Base-by-base conservation (phyloP, 2,329 filamentous ascomycete genomes). In the Niveomyces coronatus region DNA sequence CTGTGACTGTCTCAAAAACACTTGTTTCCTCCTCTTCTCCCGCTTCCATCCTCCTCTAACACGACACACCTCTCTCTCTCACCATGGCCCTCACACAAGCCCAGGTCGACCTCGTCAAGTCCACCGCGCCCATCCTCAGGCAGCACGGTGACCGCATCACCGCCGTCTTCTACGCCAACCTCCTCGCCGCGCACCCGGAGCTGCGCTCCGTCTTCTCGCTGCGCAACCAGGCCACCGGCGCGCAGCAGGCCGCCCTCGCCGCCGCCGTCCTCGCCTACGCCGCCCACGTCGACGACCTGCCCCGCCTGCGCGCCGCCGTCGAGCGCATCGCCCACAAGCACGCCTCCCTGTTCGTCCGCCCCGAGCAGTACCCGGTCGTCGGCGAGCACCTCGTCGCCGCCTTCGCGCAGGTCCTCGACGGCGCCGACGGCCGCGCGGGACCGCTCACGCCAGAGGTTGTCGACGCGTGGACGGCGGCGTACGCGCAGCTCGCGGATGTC, bases 251-350 rank as follows among this genome's bases (percentile, higher is more conserved):
- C n/a, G 82, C 83, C 3, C 71, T 88, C 6, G 82, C 82, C 9
- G 67, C 64, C 28, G 68, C 82, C 1, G 71, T 89, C 6, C 74
- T 81, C 47, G 79, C 80, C 38, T 88, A 87, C 51, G 83, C 84
- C 34, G 62, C 68, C 23, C 69, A 85, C 57, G 81, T 88, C 51
- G 80, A 85, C 56, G 70, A 85, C 52, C 68, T 85, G 1, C 70
- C 67, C 32, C 71, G 64, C 15, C 65, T 87, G 4, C 55, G 55
- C 10, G 65, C 71, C 22, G 63, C 62, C 23, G 64, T 75, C 11
- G 78, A 85, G 56, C 72, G 79, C 49, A 86, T 89, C 46, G 79
- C 78, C 41, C 75, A 86, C 51, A 87, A 86, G 62, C 83, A 88
- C 52, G 80, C 70, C 17, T 81, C 75, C 2, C 67, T 88, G n/a